Base-by-base conservation (phyloP, 202 grass and related monocot genomes). In the Zizania palustris region DNA sequence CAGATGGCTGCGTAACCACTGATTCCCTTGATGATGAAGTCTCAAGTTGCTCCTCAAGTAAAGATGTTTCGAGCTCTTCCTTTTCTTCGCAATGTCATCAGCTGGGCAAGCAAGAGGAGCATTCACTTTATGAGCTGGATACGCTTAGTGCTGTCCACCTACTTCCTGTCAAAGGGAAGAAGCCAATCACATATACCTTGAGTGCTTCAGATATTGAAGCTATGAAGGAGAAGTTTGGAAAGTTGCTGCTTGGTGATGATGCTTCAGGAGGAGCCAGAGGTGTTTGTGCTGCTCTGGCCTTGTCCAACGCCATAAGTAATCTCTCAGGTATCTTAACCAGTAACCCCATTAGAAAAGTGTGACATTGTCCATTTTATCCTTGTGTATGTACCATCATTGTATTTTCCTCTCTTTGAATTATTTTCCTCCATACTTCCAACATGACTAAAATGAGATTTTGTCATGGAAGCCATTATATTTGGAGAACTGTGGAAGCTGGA, bases 401-500 rank as follows among this genome's bases (percentile, higher is more conserved):
- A 7, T 7, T 55, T 55, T 55, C n/a, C n/a, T 18, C 1, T 20
- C n/a, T 1, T 55, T 8, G 51, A 20, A 18, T 0, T 55, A 55
- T 20, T 55, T 48, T 20, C 11, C 19, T 55, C n/a, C 51, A 55
- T 9, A 55, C 51, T 51, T n/a, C 11, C 18, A 34, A 50, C 53
- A 60, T 63, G 62, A 76, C 9, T 77, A 69, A 63, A 72, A 40
- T n/a, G 20, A 72, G 3, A 2, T 39, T 48, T 71, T 69, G 7
- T 37, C 42, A 10, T 83, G 48, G 33, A 67, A 99, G 96, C 87
- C 22, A 93, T 92, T 79, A 70, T 95, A 81, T 99, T 92, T 83
- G 92, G 96, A 63, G 91, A 99, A 83, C 55, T 99, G 62, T 99
- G 96, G 96, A 99, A 99, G 83, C 72, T 99, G 53, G 92, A 99